Base-by-base conservation (phyloP, 805 yeast genomes). In the Candida sakaeoensis region DNA sequence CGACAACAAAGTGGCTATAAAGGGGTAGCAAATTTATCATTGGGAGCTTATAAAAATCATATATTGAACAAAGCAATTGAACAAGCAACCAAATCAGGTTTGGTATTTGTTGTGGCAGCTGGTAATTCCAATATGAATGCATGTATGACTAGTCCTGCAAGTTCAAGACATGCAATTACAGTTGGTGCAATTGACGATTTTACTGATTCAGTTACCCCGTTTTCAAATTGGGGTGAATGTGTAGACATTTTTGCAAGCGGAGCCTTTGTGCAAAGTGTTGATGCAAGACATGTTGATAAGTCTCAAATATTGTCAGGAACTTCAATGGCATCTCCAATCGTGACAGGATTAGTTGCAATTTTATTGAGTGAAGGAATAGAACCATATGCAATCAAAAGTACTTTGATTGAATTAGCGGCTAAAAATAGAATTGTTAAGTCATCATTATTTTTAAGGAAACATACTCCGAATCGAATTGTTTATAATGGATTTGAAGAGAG, bases 161-260 rank as follows among this genome's bases (percentile, higher is more conserved):
- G 91, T 26, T 82, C 91, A 1, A 64, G 63, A 1, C 65, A 65
- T 36, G 88, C 86, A 0, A 75, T 87, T 3, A 80, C 95, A 0
- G 95, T 90, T 7, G 97, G 96, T 1, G 95, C 96, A 3, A 78
- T 89, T 37, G 91, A 88, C 53, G 95, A 86, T 54, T 55, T 72
- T 14, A 71, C 70, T 5, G 95, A 87, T 50, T 50, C 68, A 2
- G 68, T 89, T 25, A 95, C 97, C 0, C 54, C 73, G 9, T 90
- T 91, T 52, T 77, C 93, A n/a, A 90, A 91, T 55, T 86, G 90
- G 89, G 97, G 98, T 0, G 67, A 70, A n/a, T 91, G 97, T 59
- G 95, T 90, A 6, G 88, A 87, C 53, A 69, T 87, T 1, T 83
- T 85, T 61, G 88, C 96, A 0, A 77, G 91, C 35, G 98, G 98